Conservation (phyloP, 2,329 filamentous ascomycete species). For the Fusarium xyrophilum region DNA sequence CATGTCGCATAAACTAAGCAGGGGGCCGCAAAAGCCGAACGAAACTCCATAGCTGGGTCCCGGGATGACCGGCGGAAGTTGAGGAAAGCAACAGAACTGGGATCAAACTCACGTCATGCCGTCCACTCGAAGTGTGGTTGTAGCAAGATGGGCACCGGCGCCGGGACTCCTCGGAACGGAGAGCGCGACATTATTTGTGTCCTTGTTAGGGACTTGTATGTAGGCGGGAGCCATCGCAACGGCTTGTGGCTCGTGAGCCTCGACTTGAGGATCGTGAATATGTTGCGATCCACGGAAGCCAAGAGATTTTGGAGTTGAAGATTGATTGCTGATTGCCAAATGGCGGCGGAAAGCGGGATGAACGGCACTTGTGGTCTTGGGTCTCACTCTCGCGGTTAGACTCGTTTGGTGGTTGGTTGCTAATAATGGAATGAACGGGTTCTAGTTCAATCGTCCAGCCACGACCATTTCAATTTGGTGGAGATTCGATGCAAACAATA, state of each 20-base stretch:
- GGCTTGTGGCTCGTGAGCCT: slow-evolving; percentile 28
- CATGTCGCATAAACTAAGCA: slow-evolving; percentile 1
- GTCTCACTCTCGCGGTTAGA: slow-evolving; percentile 25
- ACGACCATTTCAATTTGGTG: slow-evolving; percentile 35
- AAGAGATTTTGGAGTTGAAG: slow-evolving; percentile 12
- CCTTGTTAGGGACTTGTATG: slow-evolving; percentile 56
- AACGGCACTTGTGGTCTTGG: slow-evolving; percentile 6
- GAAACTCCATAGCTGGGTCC: slow-evolving; percentile 9
- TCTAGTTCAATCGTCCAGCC: slow-evolving; percentile 31
- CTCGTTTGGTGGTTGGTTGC: slow-evolving; percentile 24
- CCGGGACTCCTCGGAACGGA: slow-evolving; percentile 44
- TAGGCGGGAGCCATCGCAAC: slow-evolving; percentile 58
- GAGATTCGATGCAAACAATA: slow-evolving; percentile 7
- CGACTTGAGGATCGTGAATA: slow-evolving; percentile 45
- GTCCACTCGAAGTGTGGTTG: slow-evolving; percentile 87
- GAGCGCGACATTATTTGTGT: slow-evolving; percentile 44
- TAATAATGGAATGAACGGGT: slow-evolving; percentile 28
- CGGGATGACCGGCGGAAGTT: slow-evolving; percentile 26
- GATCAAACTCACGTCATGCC: slow-evolving; percentile 74
- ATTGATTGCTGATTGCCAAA: background rate
- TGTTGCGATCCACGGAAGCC: slow-evolving; percentile 20
- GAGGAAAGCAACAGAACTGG: slow-evolving; percentile 4
- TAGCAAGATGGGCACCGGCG: slow-evolving; percentile 72
- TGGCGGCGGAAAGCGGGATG: slow-evolving; percentile 9
- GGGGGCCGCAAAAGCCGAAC: slow-evolving; percentile 1